Evolutionary conservation across 352 stramenopile genomes (phyloP).

Genomic region (Aphanomyces cochlioides): DNA sequence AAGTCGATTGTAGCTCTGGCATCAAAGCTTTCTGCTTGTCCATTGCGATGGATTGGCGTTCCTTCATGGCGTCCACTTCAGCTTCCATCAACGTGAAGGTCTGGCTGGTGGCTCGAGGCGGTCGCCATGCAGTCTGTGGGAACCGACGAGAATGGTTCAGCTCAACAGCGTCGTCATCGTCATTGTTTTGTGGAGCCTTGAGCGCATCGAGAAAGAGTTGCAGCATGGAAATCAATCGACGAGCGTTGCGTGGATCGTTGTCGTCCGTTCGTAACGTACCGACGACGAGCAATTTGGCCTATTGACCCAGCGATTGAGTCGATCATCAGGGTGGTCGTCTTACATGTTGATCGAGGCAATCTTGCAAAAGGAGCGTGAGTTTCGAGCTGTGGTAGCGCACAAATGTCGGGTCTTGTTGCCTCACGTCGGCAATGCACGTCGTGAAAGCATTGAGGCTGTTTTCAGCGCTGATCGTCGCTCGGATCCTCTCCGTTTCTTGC

Average conservation of each 20-base stretch:
- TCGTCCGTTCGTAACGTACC: slow-evolving; percentile 10
- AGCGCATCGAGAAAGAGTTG: slow-evolving; percentile 22
- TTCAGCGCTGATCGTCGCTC: slow-evolving; percentile 35
- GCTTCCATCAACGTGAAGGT: too few species aligned
- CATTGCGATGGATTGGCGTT: too few species aligned
- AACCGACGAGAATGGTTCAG: too few species aligned
- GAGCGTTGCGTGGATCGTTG: slow-evolving; percentile 2
- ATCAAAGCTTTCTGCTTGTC: too few species aligned
- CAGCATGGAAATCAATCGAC: slow-evolving; percentile 17
- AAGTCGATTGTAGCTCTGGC: too few species aligned
- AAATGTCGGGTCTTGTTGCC: slow-evolving; percentile 47
- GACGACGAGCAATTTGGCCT: slow-evolving; percentile 23
- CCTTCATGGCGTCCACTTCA: too few species aligned
- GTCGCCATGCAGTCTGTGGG: too few species aligned
- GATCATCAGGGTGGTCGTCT: neutral
- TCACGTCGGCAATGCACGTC: slow-evolving; percentile 52
- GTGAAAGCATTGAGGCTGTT: slow-evolving; percentile 56
- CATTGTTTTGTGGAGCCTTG: neutral
- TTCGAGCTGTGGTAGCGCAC: slow-evolving; percentile 78
- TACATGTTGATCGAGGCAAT: slow-evolving; percentile 31
- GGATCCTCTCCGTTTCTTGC: slow-evolving; percentile 28
- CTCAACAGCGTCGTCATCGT: too few species aligned
- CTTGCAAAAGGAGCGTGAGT: slow-evolving; percentile 70
- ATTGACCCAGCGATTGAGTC: neutral
- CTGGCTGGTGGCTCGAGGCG: too few species aligned